A percentile compares a stretch with the other conserved stretches of the same genome.
phyloP scores from a whole-genome alignment of 495 filamentous ascomycete genomes.

The Opeltia flavorubescens region DNA sequence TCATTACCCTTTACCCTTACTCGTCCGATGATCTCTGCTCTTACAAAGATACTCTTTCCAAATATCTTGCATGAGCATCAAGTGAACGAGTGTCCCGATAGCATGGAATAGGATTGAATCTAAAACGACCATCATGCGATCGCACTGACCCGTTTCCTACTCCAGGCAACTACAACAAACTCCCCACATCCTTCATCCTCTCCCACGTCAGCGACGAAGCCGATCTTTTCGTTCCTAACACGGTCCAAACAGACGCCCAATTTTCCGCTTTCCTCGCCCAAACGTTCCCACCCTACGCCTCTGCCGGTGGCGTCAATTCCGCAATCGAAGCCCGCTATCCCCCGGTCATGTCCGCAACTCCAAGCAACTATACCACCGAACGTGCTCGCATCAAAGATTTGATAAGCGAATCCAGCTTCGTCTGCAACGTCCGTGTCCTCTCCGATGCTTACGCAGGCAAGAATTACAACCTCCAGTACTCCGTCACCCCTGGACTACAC shows the following conservation, averaged over 20 bases:
- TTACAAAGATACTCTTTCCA: too few species aligned
- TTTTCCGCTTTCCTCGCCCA: constrained; percentile 35
- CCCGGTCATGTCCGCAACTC: constrained; percentile 10
- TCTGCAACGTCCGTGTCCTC: constrained; percentile 28
- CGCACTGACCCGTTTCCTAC: too few species aligned
- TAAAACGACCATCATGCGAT: background rate
- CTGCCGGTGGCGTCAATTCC: constrained; percentile 17
- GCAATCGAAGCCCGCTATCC: constrained; percentile 24
- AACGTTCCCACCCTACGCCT: constrained; percentile 25
- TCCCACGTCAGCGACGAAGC: constrained; percentile 28
- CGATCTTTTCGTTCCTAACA: constrained; percentile 23
- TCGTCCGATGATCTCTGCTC: too few species aligned
- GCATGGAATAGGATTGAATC: too few species aligned
- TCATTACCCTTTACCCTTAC: too few species aligned
- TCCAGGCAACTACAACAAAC: constrained; percentile 26
- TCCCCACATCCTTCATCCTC: constrained; percentile 24
- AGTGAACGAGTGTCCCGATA: too few species aligned
- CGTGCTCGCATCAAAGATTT: constrained; percentile 21
- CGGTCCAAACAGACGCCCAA: constrained; percentile 36
- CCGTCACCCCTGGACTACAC: constrained; percentile 25
- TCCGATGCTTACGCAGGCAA: constrained; percentile 21
- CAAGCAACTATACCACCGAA: constrained; percentile 18
- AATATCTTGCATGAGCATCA: too few species aligned
- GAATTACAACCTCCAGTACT: constrained; percentile 25
- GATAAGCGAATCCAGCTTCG: constrained; percentile 23